Evolutionary conservation across 352 stramenopile genomes (phyloP).

Genomic region (Phytophthora ohioensis): DNA sequence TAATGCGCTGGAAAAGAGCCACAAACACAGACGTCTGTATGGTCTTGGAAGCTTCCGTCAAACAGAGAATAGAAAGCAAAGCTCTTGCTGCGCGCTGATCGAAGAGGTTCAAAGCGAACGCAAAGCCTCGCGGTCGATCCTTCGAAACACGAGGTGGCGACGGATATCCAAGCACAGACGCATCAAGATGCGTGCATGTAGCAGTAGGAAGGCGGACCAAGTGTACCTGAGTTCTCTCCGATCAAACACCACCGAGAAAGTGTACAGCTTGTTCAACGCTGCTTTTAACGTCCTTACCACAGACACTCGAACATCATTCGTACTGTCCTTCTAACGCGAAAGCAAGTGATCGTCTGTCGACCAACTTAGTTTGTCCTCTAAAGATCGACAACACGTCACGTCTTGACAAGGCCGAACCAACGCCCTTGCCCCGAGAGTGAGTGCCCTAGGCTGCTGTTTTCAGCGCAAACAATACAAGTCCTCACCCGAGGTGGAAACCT

Average conservation of each 20-base stretch:
- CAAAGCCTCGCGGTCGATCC: slow-evolving; percentile 19
- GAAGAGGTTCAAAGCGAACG: slow-evolving; percentile 6
- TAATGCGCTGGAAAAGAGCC: slow-evolving; percentile 9
- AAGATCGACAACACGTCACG: no score
- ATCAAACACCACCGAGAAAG: slow-evolving; percentile 7
- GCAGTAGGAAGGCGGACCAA: slow-evolving; percentile 6
- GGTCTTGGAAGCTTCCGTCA: neutral
- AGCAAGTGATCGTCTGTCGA: neutral
- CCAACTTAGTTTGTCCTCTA: no score
- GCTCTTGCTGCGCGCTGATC: slow-evolving; percentile 6
- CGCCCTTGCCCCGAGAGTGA: slow-evolving; percentile 17
- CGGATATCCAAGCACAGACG: slow-evolving; percentile 13
- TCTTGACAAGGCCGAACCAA: slow-evolving; percentile 1
- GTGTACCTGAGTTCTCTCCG: neutral
- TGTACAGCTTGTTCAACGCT: neutral
- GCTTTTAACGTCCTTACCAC: slow-evolving; percentile 16
- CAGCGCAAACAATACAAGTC: slow-evolving; percentile 7
- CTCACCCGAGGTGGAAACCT: slow-evolving; percentile 16
- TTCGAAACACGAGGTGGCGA: slow-evolving; percentile 12
- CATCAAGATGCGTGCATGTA: slow-evolving; percentile 18
- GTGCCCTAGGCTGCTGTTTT: slow-evolving; percentile 35
- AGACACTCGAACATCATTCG: no score
- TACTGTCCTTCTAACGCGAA: neutral
- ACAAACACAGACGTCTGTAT: neutral
- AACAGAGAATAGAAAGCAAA: slow-evolving; percentile 3